Evolutionary conservation across 2,329 filamentous ascomycete genomes (phyloP), one percentile per base, ranked within the genome.

Genomic region (Albifimbria verrucaria): DNA sequence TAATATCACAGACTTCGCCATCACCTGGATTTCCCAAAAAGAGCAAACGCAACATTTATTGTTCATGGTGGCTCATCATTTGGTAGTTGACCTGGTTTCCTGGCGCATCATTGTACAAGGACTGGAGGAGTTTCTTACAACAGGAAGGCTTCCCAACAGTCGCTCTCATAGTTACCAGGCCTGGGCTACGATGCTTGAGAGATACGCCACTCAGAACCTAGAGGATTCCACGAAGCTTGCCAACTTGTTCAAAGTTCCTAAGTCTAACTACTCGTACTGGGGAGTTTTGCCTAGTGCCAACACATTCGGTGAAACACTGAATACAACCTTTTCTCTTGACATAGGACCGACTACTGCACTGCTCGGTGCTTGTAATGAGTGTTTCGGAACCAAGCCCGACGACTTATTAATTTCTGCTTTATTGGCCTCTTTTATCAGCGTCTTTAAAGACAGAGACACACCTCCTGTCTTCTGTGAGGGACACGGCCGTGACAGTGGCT

Each of bases 91-190:
- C 49, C 58, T 75, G 11, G 72, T 76, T 2, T 71, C 71, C 1
- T 76, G 73, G 73, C 63, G 72, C 7, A 59, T 75, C 5, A 58
- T 76, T 2, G 60, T 75, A 0, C 66, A 72, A 48, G 72, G 76
- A 46, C 59, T 76, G 2, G 72, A 76, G 48, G 67, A 67, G 11
- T 54, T 72, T 3, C 59, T 74, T 15, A 59, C 66, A 7, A 57
- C 32, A 20, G 58, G 59, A 7, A 39, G 18, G 3, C 54, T 61
- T 10, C 15, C 57, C 55, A 9, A 58, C n/a, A 7, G 7, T n/a
- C n/a, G 7, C 58, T 24, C 48, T 57, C 1, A 75, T 52, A 50
- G 64, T 1, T 75, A 76, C 54, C 68, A 69, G 32, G 65, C 58
- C 20, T 75, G 72, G 72, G 26, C 71, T 45, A 9, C 39, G 9